phyloP scores from a whole-genome alignment of 306 rosid species.

The Ceratonia siliqua region DNA sequence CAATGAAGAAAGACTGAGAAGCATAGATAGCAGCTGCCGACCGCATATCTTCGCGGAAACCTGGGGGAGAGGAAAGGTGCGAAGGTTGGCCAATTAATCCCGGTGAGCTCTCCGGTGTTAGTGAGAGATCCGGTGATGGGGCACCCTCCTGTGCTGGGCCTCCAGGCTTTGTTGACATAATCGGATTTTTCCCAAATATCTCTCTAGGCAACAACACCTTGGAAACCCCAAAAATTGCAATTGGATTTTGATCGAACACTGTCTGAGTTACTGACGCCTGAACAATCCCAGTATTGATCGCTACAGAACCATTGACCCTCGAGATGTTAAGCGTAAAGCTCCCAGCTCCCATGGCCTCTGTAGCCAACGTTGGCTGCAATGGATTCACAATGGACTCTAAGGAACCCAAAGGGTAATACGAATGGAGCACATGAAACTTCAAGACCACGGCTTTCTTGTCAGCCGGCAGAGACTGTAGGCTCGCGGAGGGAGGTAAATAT shows the following conservation, averaged over 20 bases:
- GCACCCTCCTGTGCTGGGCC: conserved; percentile 27
- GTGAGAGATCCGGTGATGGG: conserved; percentile 56
- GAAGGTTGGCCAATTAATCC: conserved; percentile 51
- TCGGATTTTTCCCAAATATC: conserved; percentile 66
- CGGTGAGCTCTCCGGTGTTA: conserved; percentile 60
- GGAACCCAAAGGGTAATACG: conserved; percentile 91
- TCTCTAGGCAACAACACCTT: conserved; percentile 82
- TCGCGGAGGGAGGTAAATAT: conserved; percentile 57
- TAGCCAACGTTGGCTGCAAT: conserved; percentile 92
- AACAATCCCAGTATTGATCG: conserved; percentile 78
- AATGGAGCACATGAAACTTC: conserved; percentile 80
- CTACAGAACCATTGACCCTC: conserved; percentile 70
- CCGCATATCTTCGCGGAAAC: conserved; percentile 50
- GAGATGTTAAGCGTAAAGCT: conserved; percentile 89
- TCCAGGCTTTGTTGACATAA: conserved; percentile 44
- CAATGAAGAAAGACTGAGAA: conserved; percentile 37
- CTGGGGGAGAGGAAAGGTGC: conserved; percentile 76
- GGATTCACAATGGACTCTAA: conserved; percentile 88
- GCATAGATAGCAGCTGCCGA: conserved; percentile 46
- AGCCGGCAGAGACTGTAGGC: conserved; percentile 80
- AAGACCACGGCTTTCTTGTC: conserved; percentile 80
- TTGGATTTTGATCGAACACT: conserved; percentile 88
- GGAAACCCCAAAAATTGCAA: conserved; percentile 89
- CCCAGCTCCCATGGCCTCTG: conserved; percentile 87
- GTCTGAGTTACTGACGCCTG: conserved; percentile 86